A percentile compares a stretch with the other conserved stretches of the same genome.
These are phyloP conservation scores for Acacia crassicarpa DNA, from an alignment of 306 rosid species.

Conservation along the genomic window DNA sequence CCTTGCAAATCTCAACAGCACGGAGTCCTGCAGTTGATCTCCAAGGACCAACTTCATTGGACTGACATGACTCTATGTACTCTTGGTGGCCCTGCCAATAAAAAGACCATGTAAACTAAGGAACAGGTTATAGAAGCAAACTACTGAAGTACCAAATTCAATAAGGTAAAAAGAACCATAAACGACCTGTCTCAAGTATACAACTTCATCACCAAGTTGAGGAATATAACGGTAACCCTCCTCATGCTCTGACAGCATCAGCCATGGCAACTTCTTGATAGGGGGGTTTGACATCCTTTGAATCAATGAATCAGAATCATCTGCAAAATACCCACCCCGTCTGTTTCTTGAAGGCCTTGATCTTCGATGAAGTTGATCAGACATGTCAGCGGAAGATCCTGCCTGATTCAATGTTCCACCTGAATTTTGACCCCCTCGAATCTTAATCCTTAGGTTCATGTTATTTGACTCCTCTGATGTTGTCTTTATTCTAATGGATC, in stretches of 20 bases:
- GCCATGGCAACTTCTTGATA: slow-evolving; percentile 65
- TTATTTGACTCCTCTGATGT: slow-evolving; percentile 44
- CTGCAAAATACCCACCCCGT: slow-evolving; percentile 31
- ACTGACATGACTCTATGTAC: slow-evolving; percentile 37
- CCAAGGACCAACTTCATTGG: slow-evolving; percentile 49
- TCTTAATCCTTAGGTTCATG: slow-evolving; percentile 38
- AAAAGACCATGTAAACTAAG: slow-evolving; percentile 13
- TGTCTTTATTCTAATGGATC: slow-evolving; percentile 56
- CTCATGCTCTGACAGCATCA: slow-evolving; percentile 68
- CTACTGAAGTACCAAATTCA: not conserved
- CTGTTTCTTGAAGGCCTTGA: slow-evolving; percentile 53
- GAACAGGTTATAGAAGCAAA: slow-evolving; percentile 25
- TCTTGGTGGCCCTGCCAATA: slow-evolving; percentile 79
- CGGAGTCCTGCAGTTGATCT: slow-evolving; percentile 41
- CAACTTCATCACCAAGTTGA: slow-evolving; percentile 89
- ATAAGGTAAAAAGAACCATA: not conserved
- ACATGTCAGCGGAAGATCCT: slow-evolving; percentile 38
- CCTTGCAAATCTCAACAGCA: slow-evolving; percentile 76
- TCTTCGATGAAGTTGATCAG: slow-evolving; percentile 46
- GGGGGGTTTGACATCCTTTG: slow-evolving; percentile 43
- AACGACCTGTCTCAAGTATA: slow-evolving; percentile 78
- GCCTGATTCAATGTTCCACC: slow-evolving; percentile 41
- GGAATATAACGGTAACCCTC: slow-evolving; percentile 77
- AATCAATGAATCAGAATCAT: slow-evolving; percentile 38
- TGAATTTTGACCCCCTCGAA: slow-evolving; percentile 44